Evolutionary conservation across 164 flowering plant species (phyloP), one percentile per base, ranked within the genome.

Genomic region (Saururus chinensis): DNA sequence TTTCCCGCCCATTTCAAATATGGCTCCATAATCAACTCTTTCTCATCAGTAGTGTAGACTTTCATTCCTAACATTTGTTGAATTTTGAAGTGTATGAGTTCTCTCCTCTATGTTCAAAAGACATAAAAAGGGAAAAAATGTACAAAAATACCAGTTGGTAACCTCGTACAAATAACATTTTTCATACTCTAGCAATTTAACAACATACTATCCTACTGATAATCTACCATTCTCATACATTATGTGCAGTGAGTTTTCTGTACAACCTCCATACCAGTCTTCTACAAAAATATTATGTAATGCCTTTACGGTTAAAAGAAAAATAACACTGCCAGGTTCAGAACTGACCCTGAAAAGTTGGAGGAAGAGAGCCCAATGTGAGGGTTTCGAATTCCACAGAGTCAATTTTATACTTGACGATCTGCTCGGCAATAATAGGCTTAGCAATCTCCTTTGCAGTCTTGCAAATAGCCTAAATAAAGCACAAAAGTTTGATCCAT

Each of bases 361-460:
- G 99, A 23, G 99, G 96, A 35, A 95, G 73, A 55, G 92, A 59
- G 48, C 99, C 99, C 63, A 95, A 75, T 19, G 96, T 79, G 56
- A 95, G 84, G 37, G 65, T 61, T 70, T 95, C 92, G 73, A 95
- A 95, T 59, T 91, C 96, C 65, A 91, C 89, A 0, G 96, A 84
- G 13, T 95, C 92, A 56, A 95, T 87, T 71, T 91, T 95, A 70
- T 85, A 95, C 68, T 95, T 84, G 9, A 86, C 93, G 66, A 86
- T 86, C 68, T 95, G 89, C 75, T 95, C 99, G 30, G 93, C 97
- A 68, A 95, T 91, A 55, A 95, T 95, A 19, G 99, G 99, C 68
- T 83, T 86, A 12, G 89, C 90, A 25, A 89, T 87, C 42, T 67
- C 75, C 80, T 67, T 84, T 11, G 75, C 96, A 23, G 84, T 89